Conservation (phyloP, 1,284 basidiomycete species). For the Phenoliferia sp. region DNA sequence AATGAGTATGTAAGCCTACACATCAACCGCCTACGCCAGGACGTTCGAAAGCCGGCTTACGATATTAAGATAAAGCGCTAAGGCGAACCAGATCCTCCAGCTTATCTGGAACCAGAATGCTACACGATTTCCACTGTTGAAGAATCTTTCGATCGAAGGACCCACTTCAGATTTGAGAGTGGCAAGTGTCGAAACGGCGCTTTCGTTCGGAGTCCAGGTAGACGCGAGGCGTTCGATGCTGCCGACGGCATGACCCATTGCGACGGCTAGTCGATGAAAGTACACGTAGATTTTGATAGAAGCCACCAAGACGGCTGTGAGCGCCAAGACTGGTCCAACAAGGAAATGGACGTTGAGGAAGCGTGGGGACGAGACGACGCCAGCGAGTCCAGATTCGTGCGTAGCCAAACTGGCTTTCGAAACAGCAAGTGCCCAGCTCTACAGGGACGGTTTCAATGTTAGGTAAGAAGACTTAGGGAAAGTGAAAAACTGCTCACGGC, state of each 20-base stretch:
- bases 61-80: background rate
- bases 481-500: background rate
- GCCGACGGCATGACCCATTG: background rate
- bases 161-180: background rate
- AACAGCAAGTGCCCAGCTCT: background rate
- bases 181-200: too few relatives aligned
- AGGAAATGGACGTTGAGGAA: background rate
- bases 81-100: background rate
- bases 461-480: background rate
- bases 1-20: too few relatives aligned
- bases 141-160: background rate
- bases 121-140: background rate
- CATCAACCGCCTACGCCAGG: too few relatives aligned
- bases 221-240: background rate
- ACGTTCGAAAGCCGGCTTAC: too few relatives aligned
- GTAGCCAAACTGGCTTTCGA: background rate
- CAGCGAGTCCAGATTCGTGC: background rate
- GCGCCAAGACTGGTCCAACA: background rate
- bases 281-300: background rate
- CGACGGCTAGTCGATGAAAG: background rate
- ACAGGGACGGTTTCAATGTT: background rate
- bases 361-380: background rate
- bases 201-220: background rate
- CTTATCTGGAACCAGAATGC: background rate
- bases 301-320: background rate